Evolutionary conservation across 208 protist genomes (phyloP).

Genomic region (Leishmania lainsoni): DNA sequence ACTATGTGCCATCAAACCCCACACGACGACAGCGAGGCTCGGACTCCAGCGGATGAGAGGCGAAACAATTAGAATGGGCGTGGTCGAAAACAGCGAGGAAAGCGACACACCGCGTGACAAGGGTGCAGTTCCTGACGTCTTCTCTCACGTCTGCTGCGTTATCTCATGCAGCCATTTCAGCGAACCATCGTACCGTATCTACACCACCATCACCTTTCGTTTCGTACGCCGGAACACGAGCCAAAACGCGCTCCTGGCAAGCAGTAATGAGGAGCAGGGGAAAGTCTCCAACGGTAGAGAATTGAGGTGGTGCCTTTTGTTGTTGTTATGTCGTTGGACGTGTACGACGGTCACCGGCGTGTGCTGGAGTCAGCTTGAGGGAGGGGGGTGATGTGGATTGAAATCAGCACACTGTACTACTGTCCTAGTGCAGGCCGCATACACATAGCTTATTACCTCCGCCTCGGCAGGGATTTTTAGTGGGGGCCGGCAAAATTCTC

Average conservation of each 20-base stretch:
- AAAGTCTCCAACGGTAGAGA: neutral
- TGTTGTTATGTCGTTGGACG: neutral
- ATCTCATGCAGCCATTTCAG: neutral
- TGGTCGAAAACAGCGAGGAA: neutral
- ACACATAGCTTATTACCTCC: neutral
- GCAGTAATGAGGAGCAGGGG: neutral
- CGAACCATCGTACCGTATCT: neutral
- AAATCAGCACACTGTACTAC: neutral
- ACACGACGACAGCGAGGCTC: conserved; percentile 12
- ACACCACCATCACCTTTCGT: neutral
- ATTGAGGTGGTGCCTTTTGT: neutral
- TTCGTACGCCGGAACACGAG: neutral
- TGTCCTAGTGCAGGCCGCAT: neutral
- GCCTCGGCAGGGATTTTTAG: neutral
- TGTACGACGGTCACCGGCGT: neutral
- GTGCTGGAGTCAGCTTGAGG: neutral
- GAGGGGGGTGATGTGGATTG: neutral
- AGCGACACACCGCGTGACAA: neutral
- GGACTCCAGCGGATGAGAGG: neutral
- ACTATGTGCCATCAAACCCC: conserved; percentile 23
- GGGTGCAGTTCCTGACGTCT: neutral
- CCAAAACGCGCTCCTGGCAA: neutral
- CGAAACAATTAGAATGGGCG: neutral
- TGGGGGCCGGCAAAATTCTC: neutral
- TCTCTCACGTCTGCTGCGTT: neutral